Evolutionary conservation across 179 eudicot genomes (phyloP).

Genomic region (Dionaea muscipula): DNA sequence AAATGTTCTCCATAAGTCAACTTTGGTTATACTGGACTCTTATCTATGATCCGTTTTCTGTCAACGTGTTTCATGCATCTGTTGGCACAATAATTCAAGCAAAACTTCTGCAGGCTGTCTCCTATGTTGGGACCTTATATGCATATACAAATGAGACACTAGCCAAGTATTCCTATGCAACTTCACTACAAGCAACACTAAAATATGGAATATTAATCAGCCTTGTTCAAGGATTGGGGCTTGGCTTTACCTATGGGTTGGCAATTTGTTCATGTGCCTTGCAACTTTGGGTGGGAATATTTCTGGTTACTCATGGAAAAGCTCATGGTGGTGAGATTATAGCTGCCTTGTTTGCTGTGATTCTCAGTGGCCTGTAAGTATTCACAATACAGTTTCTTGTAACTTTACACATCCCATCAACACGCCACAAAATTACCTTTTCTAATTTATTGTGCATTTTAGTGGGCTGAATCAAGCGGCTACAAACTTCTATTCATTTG

Average conservation of each 20-base stretch:
- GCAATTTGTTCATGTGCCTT: conserved; percentile 98
- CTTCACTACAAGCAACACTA: conserved; percentile 91
- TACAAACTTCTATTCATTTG: conserved; percentile 95
- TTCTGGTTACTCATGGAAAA: conserved; percentile 53
- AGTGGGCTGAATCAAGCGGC: conserved; percentile 99
- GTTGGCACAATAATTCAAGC: background rate
- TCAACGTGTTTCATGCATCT: too few relatives aligned
- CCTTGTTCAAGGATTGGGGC: conserved; percentile 98
- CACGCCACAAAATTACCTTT: background rate
- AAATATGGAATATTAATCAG: conserved; percentile 96
- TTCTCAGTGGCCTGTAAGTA: conserved; percentile 94
- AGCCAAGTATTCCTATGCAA: conserved; percentile 97
- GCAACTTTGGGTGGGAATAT: conserved; percentile 96
- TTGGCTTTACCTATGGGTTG: conserved; percentile 96
- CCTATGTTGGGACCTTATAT: conserved; percentile 70
- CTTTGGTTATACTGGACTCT: too few relatives aligned
- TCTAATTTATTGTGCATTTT: conserved; percentile 10
- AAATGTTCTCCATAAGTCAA: too few relatives aligned
- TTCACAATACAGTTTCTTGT: conserved; percentile 7
- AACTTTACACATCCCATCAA: conserved; percentile 2
- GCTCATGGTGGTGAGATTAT: conserved; percentile 95
- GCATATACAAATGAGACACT: conserved; percentile 90
- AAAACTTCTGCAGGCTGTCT: conserved; percentile 65
- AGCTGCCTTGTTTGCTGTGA: conserved; percentile 86
- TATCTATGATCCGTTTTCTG: too few relatives aligned